These are phyloP conservation scores for Xylaria grammica DNA, from an alignment of 495 filamentous ascomycete species.

Conservation along the genomic window DNA sequence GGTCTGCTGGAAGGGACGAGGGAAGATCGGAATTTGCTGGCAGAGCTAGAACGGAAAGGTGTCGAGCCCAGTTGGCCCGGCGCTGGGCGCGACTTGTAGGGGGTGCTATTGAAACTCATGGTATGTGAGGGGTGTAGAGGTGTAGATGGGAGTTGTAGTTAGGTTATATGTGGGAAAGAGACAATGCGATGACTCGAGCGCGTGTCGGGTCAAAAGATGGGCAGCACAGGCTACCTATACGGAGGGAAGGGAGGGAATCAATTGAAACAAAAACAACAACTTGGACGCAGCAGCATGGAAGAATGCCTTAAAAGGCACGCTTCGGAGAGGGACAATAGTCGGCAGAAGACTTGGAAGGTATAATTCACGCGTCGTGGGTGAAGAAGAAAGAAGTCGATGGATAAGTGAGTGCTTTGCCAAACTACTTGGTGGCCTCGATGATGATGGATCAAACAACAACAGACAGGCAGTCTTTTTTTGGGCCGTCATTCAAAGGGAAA, in stretches of 20 bases:
- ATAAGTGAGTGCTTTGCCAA: conserved; percentile 6
- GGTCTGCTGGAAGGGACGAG: conserved; percentile 34
- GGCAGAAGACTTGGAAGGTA: not conserved
- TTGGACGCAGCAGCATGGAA: not conserved
- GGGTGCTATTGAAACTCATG: conserved; percentile 34
- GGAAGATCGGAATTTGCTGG: conserved; percentile 36
- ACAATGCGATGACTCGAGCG: not conserved
- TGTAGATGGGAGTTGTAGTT: not conserved
- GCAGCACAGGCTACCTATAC: not conserved
- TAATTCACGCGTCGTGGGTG: not conserved
- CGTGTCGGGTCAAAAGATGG: not conserved
- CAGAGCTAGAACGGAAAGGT: conserved; percentile 37
- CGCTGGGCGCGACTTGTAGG: conserved; percentile 36
- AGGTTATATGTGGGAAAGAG: not conserved
- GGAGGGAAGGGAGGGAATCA: not conserved
- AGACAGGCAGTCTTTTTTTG: conserved; percentile 18
- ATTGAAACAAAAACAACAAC: conserved; percentile 9
- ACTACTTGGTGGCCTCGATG: conserved; percentile 4
- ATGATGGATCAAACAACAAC: no score
- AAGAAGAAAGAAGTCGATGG: conserved; percentile 7
- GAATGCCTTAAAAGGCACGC: conserved; percentile 1
- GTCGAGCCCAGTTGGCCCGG: conserved; percentile 39
- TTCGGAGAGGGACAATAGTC: conserved; percentile 4
- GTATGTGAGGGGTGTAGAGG: not conserved
- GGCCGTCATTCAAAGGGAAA: conserved; percentile 19